These are phyloP conservation scores for Allantophomopsis lycopodina DNA, from an alignment of 2,329 filamentous ascomycete genomes.

Conservation along the genomic window DNA sequence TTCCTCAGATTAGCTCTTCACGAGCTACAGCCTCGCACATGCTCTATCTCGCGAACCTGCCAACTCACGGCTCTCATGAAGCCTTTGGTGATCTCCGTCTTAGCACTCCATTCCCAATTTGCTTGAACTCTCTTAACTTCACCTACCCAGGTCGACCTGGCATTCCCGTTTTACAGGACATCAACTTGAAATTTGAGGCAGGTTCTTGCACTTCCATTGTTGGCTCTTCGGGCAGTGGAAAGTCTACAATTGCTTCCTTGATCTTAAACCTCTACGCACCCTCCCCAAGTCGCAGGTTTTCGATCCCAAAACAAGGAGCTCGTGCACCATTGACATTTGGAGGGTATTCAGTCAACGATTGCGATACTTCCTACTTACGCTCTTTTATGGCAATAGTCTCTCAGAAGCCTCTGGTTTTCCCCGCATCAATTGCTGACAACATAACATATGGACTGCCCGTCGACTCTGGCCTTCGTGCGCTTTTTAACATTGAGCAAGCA, in stretches of 20 bases:
- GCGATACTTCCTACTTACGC: constrained; percentile 49
- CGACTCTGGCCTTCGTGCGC: constrained; percentile 32
- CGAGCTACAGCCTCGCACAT: constrained; percentile 61
- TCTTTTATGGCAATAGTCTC: constrained; percentile 53
- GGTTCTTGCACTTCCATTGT: constrained; percentile 66
- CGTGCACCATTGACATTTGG: constrained; percentile 37
- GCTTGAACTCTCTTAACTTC: constrained; percentile 51
- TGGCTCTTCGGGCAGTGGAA: constrained; percentile 77
- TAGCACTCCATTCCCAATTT: constrained; percentile 26
- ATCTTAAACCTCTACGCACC: constrained; percentile 57
- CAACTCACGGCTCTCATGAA: constrained; percentile 17
- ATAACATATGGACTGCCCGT: constrained; percentile 64
- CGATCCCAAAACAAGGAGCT: neutral
- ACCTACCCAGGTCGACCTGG: constrained; percentile 49
- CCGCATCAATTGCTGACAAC: constrained; percentile 63
- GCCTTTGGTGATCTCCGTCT: constrained; percentile 32
- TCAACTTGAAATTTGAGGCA: constrained; percentile 51
- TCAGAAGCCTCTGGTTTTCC: constrained; percentile 65
- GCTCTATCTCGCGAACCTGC: constrained; percentile 53
- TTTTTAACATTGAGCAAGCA: constrained; percentile 30
- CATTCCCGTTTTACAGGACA: constrained; percentile 39
- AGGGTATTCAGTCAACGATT: constrained; percentile 35
- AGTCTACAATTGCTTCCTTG: constrained; percentile 69
- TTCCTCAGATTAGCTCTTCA: constrained; percentile 70
- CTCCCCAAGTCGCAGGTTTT: constrained; percentile 1